These are phyloP conservation scores for Crucibulum laeve DNA, from an alignment of 768 basidiomycete species.

Conservation along the genomic window DNA sequence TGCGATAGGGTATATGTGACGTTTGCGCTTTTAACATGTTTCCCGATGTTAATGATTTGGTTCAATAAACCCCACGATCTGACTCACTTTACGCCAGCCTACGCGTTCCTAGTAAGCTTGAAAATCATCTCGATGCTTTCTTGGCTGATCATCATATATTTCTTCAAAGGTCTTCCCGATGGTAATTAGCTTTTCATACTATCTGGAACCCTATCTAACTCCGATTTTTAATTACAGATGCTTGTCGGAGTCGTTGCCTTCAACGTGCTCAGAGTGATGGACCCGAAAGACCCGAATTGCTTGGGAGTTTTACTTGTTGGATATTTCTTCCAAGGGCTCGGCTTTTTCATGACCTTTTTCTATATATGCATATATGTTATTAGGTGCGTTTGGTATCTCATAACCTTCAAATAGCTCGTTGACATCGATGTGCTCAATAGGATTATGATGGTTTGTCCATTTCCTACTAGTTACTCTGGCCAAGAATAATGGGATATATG, in stretches of 20 bases:
- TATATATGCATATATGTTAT: conserved; percentile 48
- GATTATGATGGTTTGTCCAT: conserved; percentile 30
- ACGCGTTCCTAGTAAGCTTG: conserved; percentile 28
- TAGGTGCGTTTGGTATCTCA: conserved; percentile 20
- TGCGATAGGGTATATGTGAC: conserved; percentile 35
- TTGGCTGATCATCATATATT: not conserved
- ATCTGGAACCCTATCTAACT: not conserved
- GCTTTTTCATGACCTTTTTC: conserved; percentile 47
- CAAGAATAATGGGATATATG: conserved; percentile 1
- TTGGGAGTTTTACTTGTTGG: conserved; percentile 36
- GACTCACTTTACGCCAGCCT: conserved; percentile 30
- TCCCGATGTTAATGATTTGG: conserved; percentile 48
- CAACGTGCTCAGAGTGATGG: conserved; percentile 34
- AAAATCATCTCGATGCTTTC: not conserved
- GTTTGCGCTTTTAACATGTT: conserved; percentile 30
- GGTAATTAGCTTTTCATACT: conserved; percentile 12
- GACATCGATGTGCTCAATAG: conserved; percentile 11
- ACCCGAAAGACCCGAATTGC: conserved; percentile 27
- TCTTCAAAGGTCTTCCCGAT: conserved; percentile 23
- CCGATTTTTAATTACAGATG: conserved; percentile 24
- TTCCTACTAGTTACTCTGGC: not conserved
- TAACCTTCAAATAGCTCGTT: not conserved
- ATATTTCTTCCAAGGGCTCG: conserved; percentile 47
- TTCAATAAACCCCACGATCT: conserved; percentile 43
- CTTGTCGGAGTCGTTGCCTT: conserved; percentile 43